Base-by-base conservation (phyloP, 371 early-diverging fungal genomes). In the Nematocida ironsii region DNA sequence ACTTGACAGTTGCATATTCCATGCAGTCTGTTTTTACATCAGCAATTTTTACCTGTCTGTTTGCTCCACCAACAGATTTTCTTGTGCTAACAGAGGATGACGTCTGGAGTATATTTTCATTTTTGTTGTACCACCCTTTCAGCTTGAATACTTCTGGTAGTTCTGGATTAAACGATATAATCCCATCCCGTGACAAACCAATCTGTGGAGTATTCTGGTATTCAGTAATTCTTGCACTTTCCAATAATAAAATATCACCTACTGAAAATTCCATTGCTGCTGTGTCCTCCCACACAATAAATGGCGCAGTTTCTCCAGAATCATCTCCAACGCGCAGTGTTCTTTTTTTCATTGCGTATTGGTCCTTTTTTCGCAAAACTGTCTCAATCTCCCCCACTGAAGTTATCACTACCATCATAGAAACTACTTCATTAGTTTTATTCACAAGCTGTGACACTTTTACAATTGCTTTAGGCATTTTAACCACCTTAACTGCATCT, bases 211-310 rank as follows among this genome's bases (percentile, higher is more conserved):
- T 89, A 0, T 90, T 88, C 72, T 93, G 94, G 85, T 90, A 97
- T 75, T 95, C 95, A 69, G 89, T 89, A 62, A 97, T 91, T 58
- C 91, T 89, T 33, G 88, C 90, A 5, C 92, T 92, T 86, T 94
- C 93, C 82, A 92, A 88, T 3, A 92, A 92, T 72, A 95, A 73
- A 0, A 96, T 89, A 2, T 93, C 90, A 23, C 86, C 71, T 55
- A 85, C 84, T 3, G 66, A 48, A 74, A 91, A 93, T 0, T 88
- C 86, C n/a, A 71, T 54, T 70, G 92, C 91, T 0, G 95, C 96
- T 20, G 89, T 88, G 5, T 87, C 72, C 48, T 92, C 95, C 95
- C 96, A 97, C 56, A 96, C 87, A 6, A 96, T 95, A 39, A 92
- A 62, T 4, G 91, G 89, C 33, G 94, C 90, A n/a, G 45, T 16